These are phyloP conservation scores for Malassezia psittaci DNA, from an alignment of 1,284 basidiomycete species.

Conservation along the genomic window DNA sequence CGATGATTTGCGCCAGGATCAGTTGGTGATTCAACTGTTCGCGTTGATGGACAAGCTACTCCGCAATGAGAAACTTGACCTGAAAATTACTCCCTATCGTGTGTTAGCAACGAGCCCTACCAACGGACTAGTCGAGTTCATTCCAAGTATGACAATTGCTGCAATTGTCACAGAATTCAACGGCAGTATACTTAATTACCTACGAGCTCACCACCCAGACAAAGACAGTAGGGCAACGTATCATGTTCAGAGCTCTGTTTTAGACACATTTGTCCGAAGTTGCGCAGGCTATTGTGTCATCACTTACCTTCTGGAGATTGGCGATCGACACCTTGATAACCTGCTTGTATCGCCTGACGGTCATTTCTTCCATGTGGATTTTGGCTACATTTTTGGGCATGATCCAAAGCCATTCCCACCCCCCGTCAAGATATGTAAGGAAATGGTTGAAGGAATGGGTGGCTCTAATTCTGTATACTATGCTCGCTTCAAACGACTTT, in stretches of 20 bases:
- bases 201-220: slow-evolving; percentile 74
- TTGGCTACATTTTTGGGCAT: slow-evolving; percentile 93
- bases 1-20: slow-evolving; percentile 95
- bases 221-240: slow-evolving; percentile 83
- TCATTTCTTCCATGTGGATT: slow-evolving; percentile 67
- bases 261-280: slow-evolving; percentile 92
- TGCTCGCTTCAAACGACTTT: slow-evolving; percentile 84
- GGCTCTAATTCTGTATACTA: slow-evolving; percentile 66
- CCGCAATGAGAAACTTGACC: slow-evolving; percentile 86
- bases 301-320: slow-evolving; percentile 90
- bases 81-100: slow-evolving; percentile 82
- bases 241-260: slow-evolving; percentile 77
- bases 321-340: slow-evolving; percentile 94
- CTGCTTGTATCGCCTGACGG: slow-evolving; percentile 84
- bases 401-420: slow-evolving; percentile 98
- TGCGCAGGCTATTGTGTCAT: slow-evolving; percentile 98
- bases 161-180: slow-evolving; percentile 63
- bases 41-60: slow-evolving; percentile 91
- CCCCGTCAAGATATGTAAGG: slow-evolving; percentile 94
- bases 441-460: slow-evolving; percentile 99
- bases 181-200: slow-evolving; percentile 78
- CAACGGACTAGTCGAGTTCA: slow-evolving; percentile 93
- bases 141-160: slow-evolving; percentile 87
- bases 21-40: slow-evolving; percentile 91
- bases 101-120: slow-evolving; percentile 83